Evolutionary conservation across 2,329 filamentous ascomycete genomes (phyloP).

Genomic region (Penicillium digitatum): DNA sequence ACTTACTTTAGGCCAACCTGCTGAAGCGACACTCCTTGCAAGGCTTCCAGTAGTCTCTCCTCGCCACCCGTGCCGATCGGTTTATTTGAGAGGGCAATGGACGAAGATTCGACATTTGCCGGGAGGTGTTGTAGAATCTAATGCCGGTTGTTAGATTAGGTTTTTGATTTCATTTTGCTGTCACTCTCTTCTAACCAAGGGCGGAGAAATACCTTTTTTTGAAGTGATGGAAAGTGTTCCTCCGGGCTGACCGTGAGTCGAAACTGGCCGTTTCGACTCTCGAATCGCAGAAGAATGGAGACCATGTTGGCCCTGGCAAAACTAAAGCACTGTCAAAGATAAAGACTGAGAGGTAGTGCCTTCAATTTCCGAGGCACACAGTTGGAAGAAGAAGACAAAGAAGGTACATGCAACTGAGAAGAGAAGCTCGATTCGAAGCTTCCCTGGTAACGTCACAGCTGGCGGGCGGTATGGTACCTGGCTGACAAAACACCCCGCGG

Average conservation of each 20-base stretch:
- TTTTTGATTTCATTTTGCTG: background rate
- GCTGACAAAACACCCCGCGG: background rate
- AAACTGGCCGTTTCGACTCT: constrained; percentile 89
- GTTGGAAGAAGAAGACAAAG: background rate
- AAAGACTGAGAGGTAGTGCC: background rate
- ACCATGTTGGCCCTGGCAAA: constrained; percentile 30
- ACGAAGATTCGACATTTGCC: constrained; percentile 51
- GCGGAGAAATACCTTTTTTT: constrained; percentile 40
- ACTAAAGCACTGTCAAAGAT: background rate
- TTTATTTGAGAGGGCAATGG: constrained; percentile 57
- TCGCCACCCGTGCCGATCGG: constrained; percentile 55
- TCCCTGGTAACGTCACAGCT: constrained; percentile 23
- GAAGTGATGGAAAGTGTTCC: constrained; percentile 63
- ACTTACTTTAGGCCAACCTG: constrained; percentile 56
- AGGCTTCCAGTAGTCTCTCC: constrained; percentile 49
- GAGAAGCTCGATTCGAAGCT: constrained; percentile 14
- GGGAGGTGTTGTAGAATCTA: constrained; percentile 60
- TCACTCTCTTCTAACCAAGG: background rate
- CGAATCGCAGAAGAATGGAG: constrained; percentile 76
- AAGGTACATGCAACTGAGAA: background rate
- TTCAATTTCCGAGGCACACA: background rate
- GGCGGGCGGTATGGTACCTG: constrained; percentile 16
- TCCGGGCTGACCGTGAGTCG: constrained; percentile 72
- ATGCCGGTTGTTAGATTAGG: constrained; percentile 8
- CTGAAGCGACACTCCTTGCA: constrained; percentile 54